Evolutionary conservation across 768 basidiomycete species (phyloP).

Genomic region (Serendipita sp.): DNA sequence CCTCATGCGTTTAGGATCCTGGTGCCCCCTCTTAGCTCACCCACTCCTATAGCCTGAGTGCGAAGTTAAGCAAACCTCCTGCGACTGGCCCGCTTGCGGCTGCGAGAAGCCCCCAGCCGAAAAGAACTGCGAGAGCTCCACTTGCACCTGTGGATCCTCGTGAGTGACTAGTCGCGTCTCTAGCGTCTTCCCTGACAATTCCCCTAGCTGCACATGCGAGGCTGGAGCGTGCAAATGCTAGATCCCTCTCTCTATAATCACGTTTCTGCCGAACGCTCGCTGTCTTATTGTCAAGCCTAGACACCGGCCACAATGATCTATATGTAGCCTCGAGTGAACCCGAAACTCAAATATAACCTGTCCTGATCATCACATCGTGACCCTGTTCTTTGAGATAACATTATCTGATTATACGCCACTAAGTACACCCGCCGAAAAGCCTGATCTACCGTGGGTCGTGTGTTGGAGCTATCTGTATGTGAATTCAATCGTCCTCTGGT

Average conservation of each 20-base stretch:
- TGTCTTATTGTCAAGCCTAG: background rate
- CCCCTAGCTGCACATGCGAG: background rate
- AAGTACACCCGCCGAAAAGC: background rate
- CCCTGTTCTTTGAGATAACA: too few species aligned
- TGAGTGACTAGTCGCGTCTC: background rate
- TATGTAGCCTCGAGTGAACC: background rate
- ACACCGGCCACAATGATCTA: background rate
- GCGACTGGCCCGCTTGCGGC: conserved; percentile 29
- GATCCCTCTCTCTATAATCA: background rate
- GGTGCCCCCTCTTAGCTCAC: background rate
- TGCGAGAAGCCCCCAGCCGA: conserved; percentile 39
- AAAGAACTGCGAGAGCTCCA: background rate
- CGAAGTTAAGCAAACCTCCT: conserved; percentile 1
- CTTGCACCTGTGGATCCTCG: background rate
- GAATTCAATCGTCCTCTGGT: conserved; percentile 34
- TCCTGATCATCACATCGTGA: too few species aligned
- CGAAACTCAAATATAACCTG: background rate
- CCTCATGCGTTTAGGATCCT: background rate
- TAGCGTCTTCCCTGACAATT: too few species aligned
- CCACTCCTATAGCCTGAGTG: background rate
- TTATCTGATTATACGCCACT: background rate
- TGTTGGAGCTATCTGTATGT: too few species aligned
- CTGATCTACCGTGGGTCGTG: too few species aligned
- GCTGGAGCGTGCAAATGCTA: background rate
- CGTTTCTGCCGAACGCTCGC: background rate